Conservation (phyloP, 805 yeast species). For the Cyberlindnera galapagoensis region DNA sequence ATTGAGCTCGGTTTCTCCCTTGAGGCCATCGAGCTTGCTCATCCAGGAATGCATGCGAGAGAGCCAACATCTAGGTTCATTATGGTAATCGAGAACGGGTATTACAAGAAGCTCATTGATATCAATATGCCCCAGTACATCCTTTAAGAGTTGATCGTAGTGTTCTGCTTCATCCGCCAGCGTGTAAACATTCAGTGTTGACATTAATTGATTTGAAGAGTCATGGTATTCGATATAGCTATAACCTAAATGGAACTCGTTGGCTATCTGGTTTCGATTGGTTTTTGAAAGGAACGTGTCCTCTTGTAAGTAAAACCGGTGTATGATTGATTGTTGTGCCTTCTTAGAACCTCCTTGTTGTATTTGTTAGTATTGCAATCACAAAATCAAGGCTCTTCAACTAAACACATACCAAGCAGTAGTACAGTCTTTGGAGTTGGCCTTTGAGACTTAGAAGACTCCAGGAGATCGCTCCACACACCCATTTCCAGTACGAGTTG, state of each 20-base stretch:
- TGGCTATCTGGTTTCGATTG: conserved; percentile 8
- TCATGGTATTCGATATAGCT: conserved; percentile 17
- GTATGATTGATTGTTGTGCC: conserved; percentile 11
- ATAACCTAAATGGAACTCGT: conserved; percentile 15
- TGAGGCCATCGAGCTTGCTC: conserved; percentile 1
- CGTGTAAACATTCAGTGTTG: conserved; percentile 17
- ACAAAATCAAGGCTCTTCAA: not conserved
- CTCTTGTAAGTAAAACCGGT: conserved; percentile 5
- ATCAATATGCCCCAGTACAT: not conserved
- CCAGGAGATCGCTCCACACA: conserved; percentile 13
- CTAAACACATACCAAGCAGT: conserved; percentile 1
- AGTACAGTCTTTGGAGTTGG: not conserved
- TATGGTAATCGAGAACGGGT: conserved; percentile 15
- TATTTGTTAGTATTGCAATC: not conserved
- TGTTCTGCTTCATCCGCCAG: conserved; percentile 3
- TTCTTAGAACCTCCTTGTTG: conserved; percentile 14
- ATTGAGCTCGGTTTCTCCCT: not conserved
- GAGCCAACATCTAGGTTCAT: conserved; percentile 14
- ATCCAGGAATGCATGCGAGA: not conserved
- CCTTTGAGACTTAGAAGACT: conserved; percentile 2
- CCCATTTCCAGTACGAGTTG: too few species aligned
- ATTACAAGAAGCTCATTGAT: conserved; percentile 9
- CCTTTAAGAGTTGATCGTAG: not conserved
- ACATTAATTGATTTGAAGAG: conserved; percentile 8
- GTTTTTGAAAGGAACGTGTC: conserved; percentile 4